These are phyloP conservation scores for Termitomyces sp. DNA, from an alignment of 768 basidiomycete species.

Conservation along the genomic window DNA sequence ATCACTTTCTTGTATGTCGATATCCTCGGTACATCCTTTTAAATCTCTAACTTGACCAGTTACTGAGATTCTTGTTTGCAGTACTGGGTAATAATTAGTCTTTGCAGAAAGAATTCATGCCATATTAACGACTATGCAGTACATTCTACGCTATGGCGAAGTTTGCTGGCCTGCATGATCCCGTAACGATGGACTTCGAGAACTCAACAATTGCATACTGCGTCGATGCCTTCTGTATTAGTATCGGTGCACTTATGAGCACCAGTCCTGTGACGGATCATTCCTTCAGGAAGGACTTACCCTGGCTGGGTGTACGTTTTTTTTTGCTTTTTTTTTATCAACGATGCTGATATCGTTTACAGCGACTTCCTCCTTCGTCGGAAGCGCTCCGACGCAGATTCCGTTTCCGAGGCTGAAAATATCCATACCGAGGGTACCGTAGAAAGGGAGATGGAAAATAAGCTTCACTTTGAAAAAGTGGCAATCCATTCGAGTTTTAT, in stretches of 20 bases:
- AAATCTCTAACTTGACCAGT: background rate
- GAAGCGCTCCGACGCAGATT: background rate
- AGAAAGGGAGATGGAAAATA: background rate
- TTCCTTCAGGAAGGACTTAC: constrained; percentile 67
- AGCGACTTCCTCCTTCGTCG: background rate
- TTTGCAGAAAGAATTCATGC: no score
- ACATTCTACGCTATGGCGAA: constrained; percentile 90
- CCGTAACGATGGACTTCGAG: constrained; percentile 84
- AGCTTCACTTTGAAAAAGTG: background rate
- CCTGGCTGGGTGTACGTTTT: constrained; percentile 64
- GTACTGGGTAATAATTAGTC: constrained; percentile 50
- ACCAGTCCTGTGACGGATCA: constrained; percentile 78
- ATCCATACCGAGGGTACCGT: background rate
- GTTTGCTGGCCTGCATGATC: constrained; percentile 84
- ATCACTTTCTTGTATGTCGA: constrained; percentile 90
- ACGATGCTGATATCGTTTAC: background rate
- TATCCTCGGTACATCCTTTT: constrained; percentile 57
- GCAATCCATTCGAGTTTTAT: background rate
- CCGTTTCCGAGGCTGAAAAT: background rate
- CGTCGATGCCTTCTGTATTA: constrained; percentile 77
- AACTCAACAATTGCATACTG: constrained; percentile 80
- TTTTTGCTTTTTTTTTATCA: background rate
- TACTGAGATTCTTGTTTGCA: constrained; percentile 14
- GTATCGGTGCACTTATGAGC: constrained; percentile 77
- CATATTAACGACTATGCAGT: constrained; percentile 34